These are phyloP conservation scores for Pinus taeda DNA, from an alignment of 75 land plant genomes.

Conservation along the genomic window DNA sequence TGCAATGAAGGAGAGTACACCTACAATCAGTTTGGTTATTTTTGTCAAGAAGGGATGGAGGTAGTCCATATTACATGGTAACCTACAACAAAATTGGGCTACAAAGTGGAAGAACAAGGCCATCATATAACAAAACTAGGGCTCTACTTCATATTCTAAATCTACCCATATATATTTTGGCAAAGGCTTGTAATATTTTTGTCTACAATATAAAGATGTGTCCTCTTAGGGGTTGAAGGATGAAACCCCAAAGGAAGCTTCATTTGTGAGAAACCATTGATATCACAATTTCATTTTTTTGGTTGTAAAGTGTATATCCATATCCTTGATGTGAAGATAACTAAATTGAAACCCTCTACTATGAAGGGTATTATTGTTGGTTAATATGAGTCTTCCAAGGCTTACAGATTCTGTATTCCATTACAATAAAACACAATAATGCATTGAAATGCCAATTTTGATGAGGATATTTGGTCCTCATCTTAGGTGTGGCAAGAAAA, in stretches of 20 bases:
- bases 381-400: neutral
- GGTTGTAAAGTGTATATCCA: neutral
- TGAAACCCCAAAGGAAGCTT: too few species aligned
- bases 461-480: neutral
- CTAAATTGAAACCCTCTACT: neutral
- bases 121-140: neutral
- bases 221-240: too few species aligned
- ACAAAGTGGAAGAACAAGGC: neutral
- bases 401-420: neutral
- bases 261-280: neutral
- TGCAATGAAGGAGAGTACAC: neutral
- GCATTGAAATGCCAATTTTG: neutral
- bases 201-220: too few species aligned
- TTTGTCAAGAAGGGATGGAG: neutral
- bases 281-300: neutral
- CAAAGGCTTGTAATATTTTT: neutral
- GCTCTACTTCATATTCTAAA: neutral
- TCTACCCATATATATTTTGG: neutral
- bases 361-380: neutral
- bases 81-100: neutral
- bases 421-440: neutral
- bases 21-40: neutral
- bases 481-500: neutral
- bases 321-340: neutral
- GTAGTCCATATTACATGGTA: neutral